These are phyloP conservation scores for Podospora tetraspora DNA, from an alignment of 495 filamentous ascomycete genomes.

Conservation along the genomic window DNA sequence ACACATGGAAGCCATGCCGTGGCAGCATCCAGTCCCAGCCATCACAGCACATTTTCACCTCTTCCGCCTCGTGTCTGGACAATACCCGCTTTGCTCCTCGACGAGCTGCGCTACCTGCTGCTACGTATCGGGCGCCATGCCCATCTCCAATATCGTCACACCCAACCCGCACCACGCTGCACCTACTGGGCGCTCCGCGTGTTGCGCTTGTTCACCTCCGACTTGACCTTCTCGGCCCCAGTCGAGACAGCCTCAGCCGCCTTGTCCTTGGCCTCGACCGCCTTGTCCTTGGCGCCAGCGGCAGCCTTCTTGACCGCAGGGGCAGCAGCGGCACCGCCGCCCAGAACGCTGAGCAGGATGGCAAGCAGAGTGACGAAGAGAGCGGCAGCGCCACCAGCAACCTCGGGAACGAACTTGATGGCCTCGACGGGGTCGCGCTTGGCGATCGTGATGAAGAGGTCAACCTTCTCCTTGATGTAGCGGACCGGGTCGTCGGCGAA, in stretches of 20 bases:
- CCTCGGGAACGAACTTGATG: conserved; percentile 84
- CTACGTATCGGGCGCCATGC: conserved; percentile 5
- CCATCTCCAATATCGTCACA: conserved; percentile 10
- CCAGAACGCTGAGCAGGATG: conserved; percentile 55
- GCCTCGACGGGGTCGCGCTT: conserved; percentile 86
- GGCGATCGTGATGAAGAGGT: conserved; percentile 78
- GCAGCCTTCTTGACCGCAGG: conserved; percentile 52
- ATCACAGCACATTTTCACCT: not conserved
- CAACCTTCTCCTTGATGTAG: conserved; percentile 87
- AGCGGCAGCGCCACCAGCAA: conserved; percentile 72
- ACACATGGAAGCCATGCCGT: not conserved
- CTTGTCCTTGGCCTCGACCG: conserved; percentile 73
- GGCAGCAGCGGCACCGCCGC: conserved; percentile 34
- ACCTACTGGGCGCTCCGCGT: conserved; percentile 42
- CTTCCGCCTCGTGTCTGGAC: not conserved
- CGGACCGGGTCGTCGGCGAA: conserved; percentile 89
- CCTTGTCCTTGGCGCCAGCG: conserved; percentile 68
- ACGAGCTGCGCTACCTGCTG: not conserved
- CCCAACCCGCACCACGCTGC: conserved; percentile 4
- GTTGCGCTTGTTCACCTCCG: conserved; percentile 51
- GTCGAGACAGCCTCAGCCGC: conserved; percentile 60
- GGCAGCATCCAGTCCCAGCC: conserved; percentile 8
- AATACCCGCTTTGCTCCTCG: not conserved
- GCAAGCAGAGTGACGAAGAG: conserved; percentile 63
- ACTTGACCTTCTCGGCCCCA: conserved; percentile 61